Base-by-base conservation (phyloP, 1,139 yeast species). In the Yamadazyma friedrichii region DNA sequence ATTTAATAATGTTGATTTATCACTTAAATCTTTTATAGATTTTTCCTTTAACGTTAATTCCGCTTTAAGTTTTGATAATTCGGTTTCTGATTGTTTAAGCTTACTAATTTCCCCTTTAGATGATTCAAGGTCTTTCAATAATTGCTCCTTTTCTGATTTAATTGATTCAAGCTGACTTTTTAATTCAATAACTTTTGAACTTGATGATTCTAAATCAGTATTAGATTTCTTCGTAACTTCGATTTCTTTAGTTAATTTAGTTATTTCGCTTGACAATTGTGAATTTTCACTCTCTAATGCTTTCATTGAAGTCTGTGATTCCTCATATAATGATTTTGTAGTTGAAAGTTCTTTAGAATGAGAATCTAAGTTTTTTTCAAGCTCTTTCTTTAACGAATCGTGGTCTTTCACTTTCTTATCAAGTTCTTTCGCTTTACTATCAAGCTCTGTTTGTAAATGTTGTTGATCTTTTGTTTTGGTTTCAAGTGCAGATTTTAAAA, bases 191-290 rank as follows among this genome's bases (percentile, higher is more conserved):
- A 35, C 15, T 13, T 33, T 31, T 4, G 33, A 33, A 9, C 32
- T 33, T 9, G 41, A 24, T 16, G 40, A 28, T 17, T 61, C 60
- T n/a, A 70, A 40, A 6, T 60, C 55, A 1, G 48, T 49, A 9
- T 31, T 33, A 20, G 43, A 35, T 9, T 35, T 35, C 20, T 56
- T 54, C 39, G 61, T 38, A 1, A 43, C 25, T 17, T 42, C 44
- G 2, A 62, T 38, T 30, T 66, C 57, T n/a, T 37, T 44, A 8
- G 29, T 26, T 42, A 31, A 40, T 22, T 27, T 15, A 2, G 20
- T 11, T 10, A 20, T n/a, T 22, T 38, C 25, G 8, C 25, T 33
- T 22, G 22, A 24, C 16, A 40, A 34, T 30, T 42, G 17, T 12
- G 33, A 15, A 12, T 36, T 27, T 13, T 39, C 38, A 26, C 31